Evolutionary conservation across 352 stramenopile genomes (phyloP).

Genomic region (Globisporangium ultimum): DNA sequence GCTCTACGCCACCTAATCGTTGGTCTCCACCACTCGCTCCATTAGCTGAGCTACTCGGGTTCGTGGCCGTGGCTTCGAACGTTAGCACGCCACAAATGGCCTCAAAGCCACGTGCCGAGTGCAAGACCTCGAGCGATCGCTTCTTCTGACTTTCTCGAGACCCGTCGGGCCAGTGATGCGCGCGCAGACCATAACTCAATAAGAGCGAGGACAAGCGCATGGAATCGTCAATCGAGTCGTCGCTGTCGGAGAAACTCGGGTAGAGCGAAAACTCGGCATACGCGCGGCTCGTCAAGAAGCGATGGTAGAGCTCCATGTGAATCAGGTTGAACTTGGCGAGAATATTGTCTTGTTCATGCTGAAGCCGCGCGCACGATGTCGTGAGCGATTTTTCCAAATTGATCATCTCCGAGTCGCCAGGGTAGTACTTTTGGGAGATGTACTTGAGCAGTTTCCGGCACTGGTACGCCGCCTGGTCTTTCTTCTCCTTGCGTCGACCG

Average conservation of each 20-base stretch:
- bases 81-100: slow-evolving; percentile 72
- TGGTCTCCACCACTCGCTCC: slow-evolving; percentile 13
- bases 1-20: slow-evolving; percentile 22
- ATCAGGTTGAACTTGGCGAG: slow-evolving; percentile 84
- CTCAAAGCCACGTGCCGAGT: slow-evolving; percentile 63
- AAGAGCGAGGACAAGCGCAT: slow-evolving; percentile 67
- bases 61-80: slow-evolving; percentile 57
- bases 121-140: slow-evolving; percentile 64
- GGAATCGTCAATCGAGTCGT: slow-evolving; percentile 74
- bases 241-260: slow-evolving; percentile 34
- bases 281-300: slow-evolving; percentile 78
- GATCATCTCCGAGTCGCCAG: slow-evolving; percentile 69
- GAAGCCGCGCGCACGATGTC: slow-evolving; percentile 55
- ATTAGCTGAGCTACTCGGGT: slow-evolving; percentile 10
- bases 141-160: slow-evolving; percentile 49
- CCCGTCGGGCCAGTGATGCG: slow-evolving; percentile 70
- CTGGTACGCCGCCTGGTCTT: slow-evolving; percentile 56
- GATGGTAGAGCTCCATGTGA: slow-evolving; percentile 81
- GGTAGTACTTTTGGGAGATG: slow-evolving; percentile 84
- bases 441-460: slow-evolving; percentile 78
- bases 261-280: slow-evolving; percentile 87
- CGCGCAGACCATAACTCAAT: slow-evolving; percentile 77
- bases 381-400: slow-evolving; percentile 66
- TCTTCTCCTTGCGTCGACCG: slow-evolving; percentile 40
- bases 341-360: slow-evolving; percentile 81